A percentile compares a stretch with the other conserved stretches of the same genome.
Evolutionary conservation across 176 grass and related monocot genomes (phyloP).

Genomic region (Oryza nivara): DNA sequence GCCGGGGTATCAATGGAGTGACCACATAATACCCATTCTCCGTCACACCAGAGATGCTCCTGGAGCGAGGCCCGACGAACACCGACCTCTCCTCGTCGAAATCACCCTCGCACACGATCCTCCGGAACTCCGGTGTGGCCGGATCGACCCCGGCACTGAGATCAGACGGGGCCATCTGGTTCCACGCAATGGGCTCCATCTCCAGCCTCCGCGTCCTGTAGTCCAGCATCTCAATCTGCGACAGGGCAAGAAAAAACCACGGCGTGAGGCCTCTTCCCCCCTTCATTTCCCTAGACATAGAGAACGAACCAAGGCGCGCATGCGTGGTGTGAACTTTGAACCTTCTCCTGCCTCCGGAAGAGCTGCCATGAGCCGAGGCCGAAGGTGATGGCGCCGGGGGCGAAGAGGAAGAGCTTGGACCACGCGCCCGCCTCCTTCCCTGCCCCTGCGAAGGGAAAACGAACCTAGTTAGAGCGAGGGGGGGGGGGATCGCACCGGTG

Average conservation of each 20-base stretch:
- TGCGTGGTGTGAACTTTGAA: conserved; percentile 48
- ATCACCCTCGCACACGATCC: conserved; percentile 73
- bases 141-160: conserved; percentile 37
- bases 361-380: conserved; percentile 97
- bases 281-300: not conserved
- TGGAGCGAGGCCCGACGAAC: conserved; percentile 82
- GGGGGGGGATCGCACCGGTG: not conserved
- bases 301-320: not conserved
- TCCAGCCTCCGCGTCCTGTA: conserved; percentile 85
- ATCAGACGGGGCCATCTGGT: conserved; percentile 47
- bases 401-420: conserved; percentile 87
- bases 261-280: not conserved
- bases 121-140: conserved; percentile 71
- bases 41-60: conserved; percentile 88
- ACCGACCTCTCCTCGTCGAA: conserved; percentile 74
- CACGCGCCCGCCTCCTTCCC: conserved; percentile 67
- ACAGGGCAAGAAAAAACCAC: conserved; percentile 24
- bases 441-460: conserved; percentile 45
- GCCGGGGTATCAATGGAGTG: conserved; percentile 68
- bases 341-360: conserved; percentile 93
- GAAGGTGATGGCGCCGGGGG: conserved; percentile 91
- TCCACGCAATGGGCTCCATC: conserved; percentile 76
- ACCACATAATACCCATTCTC: conserved; percentile 98
- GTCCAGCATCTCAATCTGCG: conserved; percentile 93
- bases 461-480: conserved; percentile 7